phyloP scores from a whole-genome alignment of 2,329 filamentous ascomycete species.

The Aspergillus fumigatiaffinis region DNA sequence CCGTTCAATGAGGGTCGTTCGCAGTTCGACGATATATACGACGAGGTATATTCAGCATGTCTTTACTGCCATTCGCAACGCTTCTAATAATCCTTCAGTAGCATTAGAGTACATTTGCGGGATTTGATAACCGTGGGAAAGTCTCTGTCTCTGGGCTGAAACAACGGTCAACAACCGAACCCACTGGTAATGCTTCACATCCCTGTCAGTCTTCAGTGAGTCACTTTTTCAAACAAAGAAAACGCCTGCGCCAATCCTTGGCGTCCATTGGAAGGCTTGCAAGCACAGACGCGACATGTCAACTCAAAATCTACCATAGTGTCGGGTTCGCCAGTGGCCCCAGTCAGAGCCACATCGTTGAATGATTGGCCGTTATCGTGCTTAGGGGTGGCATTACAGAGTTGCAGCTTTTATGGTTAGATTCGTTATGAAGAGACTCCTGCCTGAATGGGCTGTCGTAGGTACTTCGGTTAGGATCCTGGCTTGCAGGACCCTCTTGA shows the following conservation, averaged over 20 bases:
- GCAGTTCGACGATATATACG: neutral
- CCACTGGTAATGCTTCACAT: neutral
- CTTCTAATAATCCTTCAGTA: too few relatives aligned
- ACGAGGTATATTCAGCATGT: neutral
- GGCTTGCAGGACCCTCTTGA: too few relatives aligned
- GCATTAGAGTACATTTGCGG: too few relatives aligned
- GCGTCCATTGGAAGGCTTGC: neutral
- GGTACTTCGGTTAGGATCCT: too few relatives aligned
- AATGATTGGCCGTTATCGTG: neutral
- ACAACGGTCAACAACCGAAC: too few relatives aligned
- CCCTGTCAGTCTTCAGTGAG: neutral
- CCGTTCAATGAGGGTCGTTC: too few relatives aligned
- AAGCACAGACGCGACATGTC: neutral
- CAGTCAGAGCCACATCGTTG: neutral
- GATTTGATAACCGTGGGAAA: neutral
- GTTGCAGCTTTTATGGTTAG: neutral
- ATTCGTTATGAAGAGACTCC: neutral
- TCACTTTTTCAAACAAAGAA: neutral
- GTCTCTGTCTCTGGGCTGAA: too few relatives aligned
- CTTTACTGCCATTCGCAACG: neutral
- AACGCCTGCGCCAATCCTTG: neutral
- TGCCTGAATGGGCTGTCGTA: neutral
- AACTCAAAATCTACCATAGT: neutral
- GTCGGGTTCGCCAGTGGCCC: neutral
- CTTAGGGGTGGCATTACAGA: neutral